Conservation (phyloP, 108 stramenopile species). For the Cyclotella sp. region DNA sequence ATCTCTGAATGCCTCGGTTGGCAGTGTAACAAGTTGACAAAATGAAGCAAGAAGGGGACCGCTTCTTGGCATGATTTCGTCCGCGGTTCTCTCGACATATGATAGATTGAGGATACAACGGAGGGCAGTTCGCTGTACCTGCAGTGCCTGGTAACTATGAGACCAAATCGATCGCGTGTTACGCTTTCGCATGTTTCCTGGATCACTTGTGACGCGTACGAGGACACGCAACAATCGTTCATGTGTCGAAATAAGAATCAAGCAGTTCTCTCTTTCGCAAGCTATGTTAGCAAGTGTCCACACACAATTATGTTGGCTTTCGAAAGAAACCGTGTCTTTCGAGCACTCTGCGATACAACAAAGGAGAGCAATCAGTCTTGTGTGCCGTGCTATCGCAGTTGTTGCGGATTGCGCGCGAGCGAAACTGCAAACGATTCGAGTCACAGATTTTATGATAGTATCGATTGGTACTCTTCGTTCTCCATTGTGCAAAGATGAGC, state of each 20-base stretch:
- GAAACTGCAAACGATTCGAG: slow-evolving; percentile 17
- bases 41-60: background rate
- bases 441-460: slow-evolving; percentile 4
- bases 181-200: background rate
- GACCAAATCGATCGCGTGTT: slow-evolving; percentile 2
- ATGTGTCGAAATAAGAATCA: slow-evolving; percentile 8
- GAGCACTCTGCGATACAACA: slow-evolving; percentile 5
- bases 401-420: slow-evolving; percentile 13
- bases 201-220: background rate
- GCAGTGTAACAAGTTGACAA: background rate
- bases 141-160: slow-evolving; percentile 22
- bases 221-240: background rate
- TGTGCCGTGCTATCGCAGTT: slow-evolving; percentile 8
- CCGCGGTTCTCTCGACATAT: slow-evolving; percentile 1
- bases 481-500: background rate
- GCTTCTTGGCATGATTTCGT: background rate
- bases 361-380: slow-evolving; percentile 1
- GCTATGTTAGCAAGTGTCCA: slow-evolving; percentile 21
- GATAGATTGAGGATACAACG: slow-evolving; percentile 24
- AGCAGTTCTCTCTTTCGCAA: slow-evolving; percentile 9
- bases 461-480: background rate
- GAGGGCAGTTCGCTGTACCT: slow-evolving; percentile 17
- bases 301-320: slow-evolving; percentile 21
- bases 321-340: slow-evolving; percentile 9
- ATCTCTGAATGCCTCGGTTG: slow-evolving; percentile 6